Base-by-base conservation (phyloP, 257 asterid species). In the Anisodus tanguticus region DNA sequence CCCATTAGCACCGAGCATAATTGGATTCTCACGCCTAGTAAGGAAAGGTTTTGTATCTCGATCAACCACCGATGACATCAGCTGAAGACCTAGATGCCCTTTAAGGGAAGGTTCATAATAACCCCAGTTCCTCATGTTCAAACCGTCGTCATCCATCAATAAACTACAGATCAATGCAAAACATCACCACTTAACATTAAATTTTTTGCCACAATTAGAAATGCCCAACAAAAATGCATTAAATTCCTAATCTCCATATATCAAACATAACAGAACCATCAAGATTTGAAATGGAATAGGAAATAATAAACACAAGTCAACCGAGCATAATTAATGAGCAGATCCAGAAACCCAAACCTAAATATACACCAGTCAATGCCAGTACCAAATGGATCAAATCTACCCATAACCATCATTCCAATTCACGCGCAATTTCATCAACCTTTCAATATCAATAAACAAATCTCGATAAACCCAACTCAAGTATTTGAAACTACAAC, bases 111-210 rank as follows among this genome's bases (percentile, higher is more conserved):
- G 95, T 66, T 96, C 99, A 77, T 96, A 96, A 57, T 91, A 96
- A 85, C 97, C 98, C 99, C 99, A 96, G 86, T 96, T 96, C 88
- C 93, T 89, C 89, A 96, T 84, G 91, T 96, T 94, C 88, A 90
- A 90, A 9, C 89, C 90, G 66, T 94, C 97, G 9, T 96, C 98
- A 66, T 93, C 99, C 98, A 94, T 94, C 55, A 9, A 77, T 69
- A 87, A 84, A 90, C 86, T 88, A 67, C 85, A 88, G 68, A 85
- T 85, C 84, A 88, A 85, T 16, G n/a, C 86, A 90, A 86, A 31
- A 64, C n/a, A 83, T 82, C 16, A 82, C 71, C n/a, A 17, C 55
- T 79, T 63, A 1, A 35, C 74, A 81, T 87, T 90, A 89, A 84
- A 35, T 83, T 81, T 62, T n/a, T 35, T 53, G 10, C 22, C 58